Evolutionary conservation across 2,329 filamentous ascomycete species (phyloP).

Genomic region (Xylaria sp.): DNA sequence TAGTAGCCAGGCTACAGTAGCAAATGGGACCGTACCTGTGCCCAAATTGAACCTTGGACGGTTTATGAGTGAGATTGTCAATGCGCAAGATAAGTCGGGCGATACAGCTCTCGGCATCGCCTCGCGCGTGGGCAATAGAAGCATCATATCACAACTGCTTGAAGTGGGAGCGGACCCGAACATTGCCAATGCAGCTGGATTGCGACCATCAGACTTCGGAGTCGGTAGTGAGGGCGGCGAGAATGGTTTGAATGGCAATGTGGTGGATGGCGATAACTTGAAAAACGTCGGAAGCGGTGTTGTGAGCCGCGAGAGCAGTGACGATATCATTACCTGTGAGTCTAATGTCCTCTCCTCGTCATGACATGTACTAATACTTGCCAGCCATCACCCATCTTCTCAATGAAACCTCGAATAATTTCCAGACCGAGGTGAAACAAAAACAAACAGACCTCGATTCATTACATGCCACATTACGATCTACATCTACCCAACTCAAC

Average conservation of each 20-base stretch:
- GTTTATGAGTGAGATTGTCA: constrained; percentile 98
- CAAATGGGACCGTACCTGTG: constrained; percentile 50
- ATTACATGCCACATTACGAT: constrained; percentile 82
- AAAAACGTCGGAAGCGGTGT: constrained; percentile 59
- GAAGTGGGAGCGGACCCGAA: constrained; percentile 95
- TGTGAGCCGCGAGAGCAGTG: constrained; percentile 75
- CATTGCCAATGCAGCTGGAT: constrained; percentile 88
- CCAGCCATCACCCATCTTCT: constrained; percentile 84
- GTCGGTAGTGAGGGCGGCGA: constrained; percentile 71
- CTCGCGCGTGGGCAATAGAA: constrained; percentile 89
- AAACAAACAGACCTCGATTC: constrained; percentile 87
- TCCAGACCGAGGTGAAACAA: constrained; percentile 80
- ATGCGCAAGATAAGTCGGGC: constrained; percentile 90
- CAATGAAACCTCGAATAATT: constrained; percentile 79
- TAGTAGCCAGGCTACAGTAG: constrained; percentile 58
- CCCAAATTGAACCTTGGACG: constrained; percentile 86
- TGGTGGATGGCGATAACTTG: constrained; percentile 54
- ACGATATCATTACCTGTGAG: constrained; percentile 83
- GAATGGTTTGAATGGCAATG: constrained; percentile 41
- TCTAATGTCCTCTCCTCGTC: constrained; percentile 39
- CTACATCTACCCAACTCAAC: constrained; percentile 80
- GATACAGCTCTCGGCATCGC: constrained; percentile 96
- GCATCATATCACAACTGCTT: constrained; percentile 94
- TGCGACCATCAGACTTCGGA: constrained; percentile 93
- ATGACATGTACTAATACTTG: constrained; percentile 12